These are phyloP conservation scores for Populus hybrid DNA, from an alignment of 441 rosid genomes.

Conservation along the genomic window DNA sequence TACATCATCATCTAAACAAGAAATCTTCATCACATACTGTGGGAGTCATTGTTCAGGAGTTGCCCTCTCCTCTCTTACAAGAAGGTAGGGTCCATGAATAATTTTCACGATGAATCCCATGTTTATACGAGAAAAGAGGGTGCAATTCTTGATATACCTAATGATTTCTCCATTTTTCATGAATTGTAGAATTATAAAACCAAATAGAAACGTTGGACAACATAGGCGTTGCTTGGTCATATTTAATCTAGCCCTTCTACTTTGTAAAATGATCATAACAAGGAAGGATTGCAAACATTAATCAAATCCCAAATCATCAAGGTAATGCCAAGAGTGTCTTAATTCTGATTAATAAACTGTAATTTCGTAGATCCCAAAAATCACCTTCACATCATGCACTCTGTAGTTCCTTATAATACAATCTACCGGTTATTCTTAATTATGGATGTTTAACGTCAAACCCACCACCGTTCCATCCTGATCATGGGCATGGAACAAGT, in stretches of 20 bases:
- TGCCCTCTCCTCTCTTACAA: neutral
- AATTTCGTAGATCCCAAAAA: neutral
- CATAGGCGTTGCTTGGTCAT: neutral
- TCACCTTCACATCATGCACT: neutral
- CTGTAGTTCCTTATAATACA: neutral
- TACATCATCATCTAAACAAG: neutral
- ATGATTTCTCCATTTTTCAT: neutral
- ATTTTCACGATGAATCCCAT: neutral
- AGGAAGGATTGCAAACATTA: neutral
- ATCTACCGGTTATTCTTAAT: neutral
- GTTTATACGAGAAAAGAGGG: neutral
- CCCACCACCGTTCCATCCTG: neutral
- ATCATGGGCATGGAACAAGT: no score
- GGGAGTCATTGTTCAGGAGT: neutral
- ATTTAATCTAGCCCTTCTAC: neutral
- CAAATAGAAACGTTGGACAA: neutral
- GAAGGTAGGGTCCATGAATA: neutral
- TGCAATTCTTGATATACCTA: neutral
- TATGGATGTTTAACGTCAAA: neutral
- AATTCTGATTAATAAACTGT: neutral
- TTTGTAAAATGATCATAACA: neutral
- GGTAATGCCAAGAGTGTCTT: neutral
- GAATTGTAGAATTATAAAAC: neutral
- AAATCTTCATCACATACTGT: no score
- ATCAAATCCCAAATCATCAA: neutral